Conservation (phyloP, 169 alveolate species). For the Theileria annulata region DNA sequence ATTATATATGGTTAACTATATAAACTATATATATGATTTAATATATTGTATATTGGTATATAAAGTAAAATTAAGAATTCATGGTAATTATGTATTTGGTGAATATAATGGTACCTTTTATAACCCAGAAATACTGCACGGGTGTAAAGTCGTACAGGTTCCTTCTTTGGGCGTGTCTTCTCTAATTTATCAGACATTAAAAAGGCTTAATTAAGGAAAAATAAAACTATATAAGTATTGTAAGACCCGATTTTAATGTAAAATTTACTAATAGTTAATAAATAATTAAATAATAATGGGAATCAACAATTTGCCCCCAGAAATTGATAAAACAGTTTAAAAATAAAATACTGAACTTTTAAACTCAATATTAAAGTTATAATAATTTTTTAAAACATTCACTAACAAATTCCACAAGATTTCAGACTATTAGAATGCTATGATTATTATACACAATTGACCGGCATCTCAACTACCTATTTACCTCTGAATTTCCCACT, state of each 20-base stretch:
- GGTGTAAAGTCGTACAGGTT: conserved; percentile 88
- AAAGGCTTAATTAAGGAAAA: conserved; percentile 4
- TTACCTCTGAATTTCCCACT: neutral
- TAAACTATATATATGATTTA: neutral
- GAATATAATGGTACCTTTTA: conserved; percentile 78
- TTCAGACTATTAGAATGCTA: neutral
- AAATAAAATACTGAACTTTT: neutral
- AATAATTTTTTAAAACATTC: neutral
- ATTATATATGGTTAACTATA: neutral
- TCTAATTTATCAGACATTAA: conserved; percentile 49
- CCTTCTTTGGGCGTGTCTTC: conserved; percentile 67
- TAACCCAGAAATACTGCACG: conserved; percentile 89
- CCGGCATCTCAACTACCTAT: neutral
- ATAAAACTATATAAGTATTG: neutral
- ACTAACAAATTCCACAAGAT: neutral
- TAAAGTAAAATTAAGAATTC: neutral
- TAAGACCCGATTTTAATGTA: neutral
- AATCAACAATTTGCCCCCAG: neutral
- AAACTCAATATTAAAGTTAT: no score
- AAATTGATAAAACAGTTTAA: neutral
- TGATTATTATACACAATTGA: neutral
- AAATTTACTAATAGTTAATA: neutral
- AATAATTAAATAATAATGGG: neutral
- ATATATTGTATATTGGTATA: neutral
- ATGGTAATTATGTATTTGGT: neutral